Evolutionary conservation across 805 yeast species (phyloP), one percentile per base, ranked within the genome.

Genomic region (Sugiyamaella floridensis): DNA sequence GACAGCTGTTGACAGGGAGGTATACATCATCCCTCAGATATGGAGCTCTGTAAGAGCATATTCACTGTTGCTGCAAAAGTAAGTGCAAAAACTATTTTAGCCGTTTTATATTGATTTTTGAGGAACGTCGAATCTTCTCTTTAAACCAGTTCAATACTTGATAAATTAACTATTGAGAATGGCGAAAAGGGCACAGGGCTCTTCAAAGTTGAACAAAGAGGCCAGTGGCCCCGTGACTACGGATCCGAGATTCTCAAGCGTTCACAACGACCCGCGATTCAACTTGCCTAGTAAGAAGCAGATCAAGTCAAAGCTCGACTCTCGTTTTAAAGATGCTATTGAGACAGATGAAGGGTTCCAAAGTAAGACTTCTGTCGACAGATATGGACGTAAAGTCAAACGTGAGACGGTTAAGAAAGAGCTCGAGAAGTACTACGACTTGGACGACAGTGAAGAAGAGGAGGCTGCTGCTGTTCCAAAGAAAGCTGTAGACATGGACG

Each of bases 241-340:
- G 2, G 98, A 93, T 71, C 77, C 83, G 20, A 80, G 98, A 66
- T 92, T 92, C 68, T 71, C 85, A 8, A 74, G 82, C 8, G 85
- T 92, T 6, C 88, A 85, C 61, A 80, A 77, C 58, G 99, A 93
- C 68, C 98, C 98, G 3, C 76, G 96, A 57, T 93, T 92, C 72
- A 83, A 80, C 55, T 71, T 81, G 22, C 90, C 96, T 1, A 83
- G 76, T 62, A 77, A 76, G 66, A 82, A 81, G 60, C 81, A 83
- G 52, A 71, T 82, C 55, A 86, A 85, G 65, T 85, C 89, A 40
- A 81, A 86, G 60, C 76, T 93, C 20, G 99, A 93, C 69, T 85
- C 81, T 53, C 81, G 99, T 68, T 93, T 93, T 70, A 85, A 83
- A 60, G 80, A 81, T 45, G 86, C 81, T 52, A 69, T 86, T 48